These are phyloP conservation scores for Russula ochroleuca DNA, from an alignment of 768 basidiomycete species.

Conservation along the genomic window DNA sequence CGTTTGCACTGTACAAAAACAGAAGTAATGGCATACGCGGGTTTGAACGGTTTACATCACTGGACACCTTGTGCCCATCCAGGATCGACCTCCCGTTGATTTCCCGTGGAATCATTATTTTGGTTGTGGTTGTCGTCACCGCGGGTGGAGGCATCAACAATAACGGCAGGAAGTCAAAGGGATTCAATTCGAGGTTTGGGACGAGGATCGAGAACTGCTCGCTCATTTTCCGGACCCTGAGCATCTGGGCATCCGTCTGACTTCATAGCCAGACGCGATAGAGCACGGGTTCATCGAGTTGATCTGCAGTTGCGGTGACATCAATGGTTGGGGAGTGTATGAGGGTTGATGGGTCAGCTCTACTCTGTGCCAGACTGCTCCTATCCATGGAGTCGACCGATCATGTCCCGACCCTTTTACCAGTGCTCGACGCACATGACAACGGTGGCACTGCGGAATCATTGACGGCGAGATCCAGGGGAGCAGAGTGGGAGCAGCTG, in stretches of 20 bases:
- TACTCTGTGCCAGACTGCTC: conserved; percentile 3
- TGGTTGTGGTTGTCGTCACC: neutral
- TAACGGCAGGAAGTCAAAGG: neutral
- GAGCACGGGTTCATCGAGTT: neutral
- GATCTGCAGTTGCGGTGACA: neutral
- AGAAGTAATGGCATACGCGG: no score
- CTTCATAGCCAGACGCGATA: conserved; percentile 6
- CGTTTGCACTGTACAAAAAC: no score
- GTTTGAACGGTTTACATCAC: no score
- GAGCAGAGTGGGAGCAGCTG: no score
- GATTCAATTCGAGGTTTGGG: conserved; percentile 10
- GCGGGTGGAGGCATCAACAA: neutral
- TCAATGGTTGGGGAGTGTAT: neutral
- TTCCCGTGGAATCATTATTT: no score
- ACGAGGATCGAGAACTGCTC: conserved; percentile 7
- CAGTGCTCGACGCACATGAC: neutral
- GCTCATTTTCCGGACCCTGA: conserved; percentile 13
- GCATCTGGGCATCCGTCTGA: conserved; percentile 9
- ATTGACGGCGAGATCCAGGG: no score
- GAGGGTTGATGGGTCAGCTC: neutral
- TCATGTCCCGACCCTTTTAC: neutral
- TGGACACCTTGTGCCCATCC: neutral
- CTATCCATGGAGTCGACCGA: neutral
- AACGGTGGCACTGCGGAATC: neutral
- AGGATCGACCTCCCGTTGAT: neutral